Conservation (phyloP, 1,139 yeast species). For the Debaryomyces singareniensis region DNA sequence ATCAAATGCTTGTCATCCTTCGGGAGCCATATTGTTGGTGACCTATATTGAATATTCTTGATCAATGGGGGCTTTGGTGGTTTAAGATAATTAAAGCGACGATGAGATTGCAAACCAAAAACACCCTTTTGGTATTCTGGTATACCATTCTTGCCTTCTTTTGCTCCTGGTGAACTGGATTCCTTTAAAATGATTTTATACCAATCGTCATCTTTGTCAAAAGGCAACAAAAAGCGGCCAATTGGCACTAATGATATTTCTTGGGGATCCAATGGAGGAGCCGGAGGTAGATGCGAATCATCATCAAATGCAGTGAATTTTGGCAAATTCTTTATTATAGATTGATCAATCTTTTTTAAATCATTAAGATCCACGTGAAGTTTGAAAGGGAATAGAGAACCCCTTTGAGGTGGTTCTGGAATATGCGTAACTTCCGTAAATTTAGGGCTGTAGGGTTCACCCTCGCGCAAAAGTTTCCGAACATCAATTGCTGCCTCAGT, state of each 20-base stretch:
- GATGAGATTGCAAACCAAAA: conserved; percentile 53
- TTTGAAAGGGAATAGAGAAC: conserved; percentile 41
- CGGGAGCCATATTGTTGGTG: conserved; percentile 95
- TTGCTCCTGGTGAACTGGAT: conserved; percentile 12
- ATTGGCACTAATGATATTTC: conserved; percentile 28
- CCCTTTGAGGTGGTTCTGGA: conserved; percentile 16
- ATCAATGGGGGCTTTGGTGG: conserved; percentile 89
- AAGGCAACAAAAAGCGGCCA: conserved; percentile 57
- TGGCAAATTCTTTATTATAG: conserved; percentile 51
- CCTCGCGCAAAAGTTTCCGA: conserved; percentile 18
- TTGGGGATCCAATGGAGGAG: conserved; percentile 18
- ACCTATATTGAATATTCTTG: conserved; percentile 69
- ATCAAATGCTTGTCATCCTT: conserved; percentile 82
- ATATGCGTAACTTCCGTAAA: conserved; percentile 20
- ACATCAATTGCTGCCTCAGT: conserved; percentile 19
- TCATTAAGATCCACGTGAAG: conserved; percentile 46
- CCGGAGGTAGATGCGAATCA: conserved; percentile 13
- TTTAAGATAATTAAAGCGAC: conserved; percentile 55
- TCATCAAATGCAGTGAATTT: conserved; percentile 46
- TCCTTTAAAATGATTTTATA: conserved; percentile 55
- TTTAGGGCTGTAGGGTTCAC: conserved; percentile 15
- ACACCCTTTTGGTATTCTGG: conserved; percentile 51
- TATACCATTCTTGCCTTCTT: conserved; percentile 14
- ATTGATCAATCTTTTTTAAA: conserved; percentile 47
- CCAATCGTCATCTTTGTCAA: conserved; percentile 60